Percentiles rank a stretch among this genome's conserved stretches.
These are phyloP conservation scores for Solanum rostratum DNA, from an alignment of 257 asterid species.

Conservation along the genomic window DNA sequence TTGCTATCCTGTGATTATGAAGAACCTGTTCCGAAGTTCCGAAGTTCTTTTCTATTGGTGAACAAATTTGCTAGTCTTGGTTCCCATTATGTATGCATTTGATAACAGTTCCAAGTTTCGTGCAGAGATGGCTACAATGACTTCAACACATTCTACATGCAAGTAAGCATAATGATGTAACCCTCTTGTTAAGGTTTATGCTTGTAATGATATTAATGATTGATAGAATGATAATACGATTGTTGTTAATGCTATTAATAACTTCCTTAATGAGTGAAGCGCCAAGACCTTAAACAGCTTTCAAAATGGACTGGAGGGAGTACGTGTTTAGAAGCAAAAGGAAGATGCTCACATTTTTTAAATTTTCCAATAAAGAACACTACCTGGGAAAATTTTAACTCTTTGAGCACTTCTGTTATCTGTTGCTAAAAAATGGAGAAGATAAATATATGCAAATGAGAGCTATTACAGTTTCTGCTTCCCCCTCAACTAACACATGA, in stretches of 20 bases:
- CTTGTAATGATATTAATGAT: neutral
- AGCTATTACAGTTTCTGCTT: neutral
- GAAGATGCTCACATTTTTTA: neutral
- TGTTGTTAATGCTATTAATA: neutral
- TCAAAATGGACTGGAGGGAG: neutral
- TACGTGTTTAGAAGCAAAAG: neutral
- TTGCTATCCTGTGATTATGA: neutral
- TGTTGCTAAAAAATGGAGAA: neutral
- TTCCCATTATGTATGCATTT: neutral
- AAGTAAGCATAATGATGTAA: slow-evolving; percentile 48
- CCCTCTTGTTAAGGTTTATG: neutral
- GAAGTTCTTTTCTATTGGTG: neutral
- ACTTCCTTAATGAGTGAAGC: neutral
- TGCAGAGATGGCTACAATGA: slow-evolving; percentile 99
- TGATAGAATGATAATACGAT: neutral
- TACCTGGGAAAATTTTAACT: neutral
- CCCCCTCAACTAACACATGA: neutral
- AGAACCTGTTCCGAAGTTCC: neutral
- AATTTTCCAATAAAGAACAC: neutral
- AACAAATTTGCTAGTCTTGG: neutral
- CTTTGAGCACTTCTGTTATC: neutral
- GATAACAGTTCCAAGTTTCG: slow-evolving; percentile 21
- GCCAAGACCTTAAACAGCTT: neutral
- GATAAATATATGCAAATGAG: neutral
- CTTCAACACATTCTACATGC: slow-evolving; percentile 99